These are phyloP conservation scores for Mycena galericulata DNA, from an alignment of 768 basidiomycete genomes.

Conservation along the genomic window DNA sequence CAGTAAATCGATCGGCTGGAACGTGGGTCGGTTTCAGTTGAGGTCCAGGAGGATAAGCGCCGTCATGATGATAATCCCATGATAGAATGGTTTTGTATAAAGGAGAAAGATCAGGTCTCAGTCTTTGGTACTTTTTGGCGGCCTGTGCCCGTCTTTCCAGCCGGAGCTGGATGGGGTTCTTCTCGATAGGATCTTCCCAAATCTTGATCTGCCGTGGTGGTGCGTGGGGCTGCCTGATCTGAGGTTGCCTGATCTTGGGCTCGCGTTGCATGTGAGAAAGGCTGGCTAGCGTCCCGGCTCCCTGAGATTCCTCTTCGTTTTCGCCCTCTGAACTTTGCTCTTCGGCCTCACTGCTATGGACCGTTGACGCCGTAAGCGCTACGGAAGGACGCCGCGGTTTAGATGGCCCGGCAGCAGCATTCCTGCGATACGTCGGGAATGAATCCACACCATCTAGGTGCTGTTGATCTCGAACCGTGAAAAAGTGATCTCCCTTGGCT, in stretches of 20 bases:
- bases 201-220: slow-evolving; percentile 71
- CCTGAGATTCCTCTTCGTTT: slow-evolving; percentile 56
- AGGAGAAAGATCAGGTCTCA: slow-evolving; percentile 85
- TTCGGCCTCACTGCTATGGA: slow-evolving; percentile 54
- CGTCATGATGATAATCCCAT: slow-evolving; percentile 85
- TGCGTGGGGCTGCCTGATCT: slow-evolving; percentile 65
- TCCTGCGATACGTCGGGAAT: slow-evolving; percentile 56
- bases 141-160: slow-evolving; percentile 66
- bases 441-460: slow-evolving; percentile 49
- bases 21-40: slow-evolving; percentile 56
- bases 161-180: slow-evolving; percentile 62
- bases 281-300: slow-evolving; percentile 57
- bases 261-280: slow-evolving; percentile 72
- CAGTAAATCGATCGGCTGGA: slow-evolving; percentile 71
- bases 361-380: slow-evolving; percentile 33
- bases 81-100: slow-evolving; percentile 84
- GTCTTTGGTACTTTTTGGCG: slow-evolving; percentile 70
- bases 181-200: slow-evolving; percentile 63
- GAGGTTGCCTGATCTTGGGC: slow-evolving; percentile 67
- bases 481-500: slow-evolving; percentile 8
- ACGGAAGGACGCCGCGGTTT: slow-evolving; percentile 31
- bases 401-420: slow-evolving; percentile 37
- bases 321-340: slow-evolving; percentile 54
- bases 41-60: slow-evolving; percentile 71
- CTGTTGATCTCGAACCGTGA: slow-evolving; percentile 47